phyloP scores from a whole-genome alignment of 371 early-diverging fungal genomes.

The Syncephalastrum contaminatum region DNA sequence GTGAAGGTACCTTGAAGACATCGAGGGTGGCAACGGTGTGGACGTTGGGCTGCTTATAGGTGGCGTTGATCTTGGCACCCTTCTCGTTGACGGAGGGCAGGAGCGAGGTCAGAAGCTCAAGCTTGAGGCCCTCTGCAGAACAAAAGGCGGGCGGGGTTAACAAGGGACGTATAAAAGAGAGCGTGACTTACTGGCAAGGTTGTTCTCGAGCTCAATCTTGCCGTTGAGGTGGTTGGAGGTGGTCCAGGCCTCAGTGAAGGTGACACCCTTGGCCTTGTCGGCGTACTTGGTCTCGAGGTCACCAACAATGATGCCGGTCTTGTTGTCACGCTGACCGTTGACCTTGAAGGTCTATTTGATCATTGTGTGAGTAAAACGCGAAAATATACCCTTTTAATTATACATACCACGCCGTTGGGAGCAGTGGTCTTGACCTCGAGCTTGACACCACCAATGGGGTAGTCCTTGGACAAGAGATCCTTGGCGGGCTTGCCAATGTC shows the following conservation, averaged over 20 bases:
- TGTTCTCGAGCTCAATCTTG: constrained; percentile 92
- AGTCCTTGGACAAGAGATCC: constrained; percentile 96
- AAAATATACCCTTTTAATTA: not conserved
- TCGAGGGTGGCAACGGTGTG: constrained; percentile 48
- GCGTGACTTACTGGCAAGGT: constrained; percentile 72
- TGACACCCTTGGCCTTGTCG: constrained; percentile 89
- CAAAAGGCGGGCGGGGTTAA: not conserved
- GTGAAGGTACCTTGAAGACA: constrained; percentile 42
- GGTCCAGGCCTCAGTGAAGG: constrained; percentile 95
- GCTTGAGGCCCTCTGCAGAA: constrained; percentile 47
- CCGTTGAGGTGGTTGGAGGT: constrained; percentile 89
- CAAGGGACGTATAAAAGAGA: not conserved
- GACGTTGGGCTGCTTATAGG: constrained; percentile 49
- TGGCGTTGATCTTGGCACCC: constrained; percentile 46
- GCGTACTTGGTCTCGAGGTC: constrained; percentile 96
- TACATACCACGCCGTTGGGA: constrained; percentile 90
- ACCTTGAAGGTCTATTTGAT: constrained; percentile 87
- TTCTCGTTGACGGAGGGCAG: constrained; percentile 49
- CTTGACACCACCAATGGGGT: constrained; percentile 90
- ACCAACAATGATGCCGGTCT: constrained; percentile 90
- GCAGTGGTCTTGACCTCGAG: constrained; percentile 96
- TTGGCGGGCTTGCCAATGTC: constrained; percentile 95
- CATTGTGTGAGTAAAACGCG: not conserved
- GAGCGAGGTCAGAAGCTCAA: constrained; percentile 46
- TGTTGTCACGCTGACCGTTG: constrained; percentile 90